Evolutionary conservation across 371 early-diverging fungal genomes (phyloP).

Genomic region (Mucor piriformis): DNA sequence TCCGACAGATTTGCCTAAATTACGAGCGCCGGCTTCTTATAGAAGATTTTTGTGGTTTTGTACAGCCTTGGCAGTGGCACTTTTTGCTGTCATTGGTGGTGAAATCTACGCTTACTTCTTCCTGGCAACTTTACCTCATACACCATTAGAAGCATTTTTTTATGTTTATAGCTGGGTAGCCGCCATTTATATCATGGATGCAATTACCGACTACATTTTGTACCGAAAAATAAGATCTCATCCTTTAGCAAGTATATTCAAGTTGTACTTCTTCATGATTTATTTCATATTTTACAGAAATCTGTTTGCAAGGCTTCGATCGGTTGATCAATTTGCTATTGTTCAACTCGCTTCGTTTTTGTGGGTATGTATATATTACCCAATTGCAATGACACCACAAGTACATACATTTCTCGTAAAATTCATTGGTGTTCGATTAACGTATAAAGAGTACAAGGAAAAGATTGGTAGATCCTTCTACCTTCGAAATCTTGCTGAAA

Average conservation of each 20-base stretch:
- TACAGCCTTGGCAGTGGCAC: slow-evolving; percentile 59
- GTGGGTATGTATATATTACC: slow-evolving; percentile 77
- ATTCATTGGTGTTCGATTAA: slow-evolving; percentile 54
- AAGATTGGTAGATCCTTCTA: slow-evolving; percentile 73
- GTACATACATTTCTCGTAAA: slow-evolving; percentile 53
- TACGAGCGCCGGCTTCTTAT: slow-evolving; percentile 71
- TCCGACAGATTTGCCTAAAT: slow-evolving; percentile 21
- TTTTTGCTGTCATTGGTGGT: slow-evolving; percentile 71
- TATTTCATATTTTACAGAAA: slow-evolving; percentile 82
- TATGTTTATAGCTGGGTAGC: slow-evolving; percentile 78
- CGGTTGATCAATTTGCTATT: slow-evolving; percentile 62
- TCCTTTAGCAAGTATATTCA: slow-evolving; percentile 68
- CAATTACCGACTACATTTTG: slow-evolving; percentile 66
- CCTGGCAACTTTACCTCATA: slow-evolving; percentile 58
- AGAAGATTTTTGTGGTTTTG: slow-evolving; percentile 78
- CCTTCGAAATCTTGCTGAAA: slow-evolving; percentile 74
- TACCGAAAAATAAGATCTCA: slow-evolving; percentile 66
- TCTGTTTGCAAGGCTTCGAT: slow-evolving; percentile 71
- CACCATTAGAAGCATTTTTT: slow-evolving; percentile 59
- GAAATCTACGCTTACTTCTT: slow-evolving; percentile 68
- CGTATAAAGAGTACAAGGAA: slow-evolving; percentile 67
- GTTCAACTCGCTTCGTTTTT: slow-evolving; percentile 72
- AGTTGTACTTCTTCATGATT: slow-evolving; percentile 75
- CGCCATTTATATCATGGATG: slow-evolving; percentile 67
- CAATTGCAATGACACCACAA: slow-evolving; percentile 67